Evolutionary conservation across 805 yeast species (phyloP).

Genomic region (Komagataella pseudopastoris): DNA sequence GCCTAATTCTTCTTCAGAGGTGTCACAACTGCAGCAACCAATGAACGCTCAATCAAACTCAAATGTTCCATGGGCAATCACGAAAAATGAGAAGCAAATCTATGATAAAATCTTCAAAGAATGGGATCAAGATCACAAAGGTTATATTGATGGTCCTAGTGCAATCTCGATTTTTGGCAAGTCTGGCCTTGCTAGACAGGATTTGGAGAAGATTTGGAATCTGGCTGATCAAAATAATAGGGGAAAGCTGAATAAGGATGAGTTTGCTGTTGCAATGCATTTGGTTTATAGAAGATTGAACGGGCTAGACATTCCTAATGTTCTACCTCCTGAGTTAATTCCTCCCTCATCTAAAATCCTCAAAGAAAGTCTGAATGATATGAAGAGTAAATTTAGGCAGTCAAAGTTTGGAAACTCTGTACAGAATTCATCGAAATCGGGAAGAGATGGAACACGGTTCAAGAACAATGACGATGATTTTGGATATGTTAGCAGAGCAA

Average conservation of each 20-base stretch:
- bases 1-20: constrained; percentile 29
- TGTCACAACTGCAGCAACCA: constrained; percentile 12
- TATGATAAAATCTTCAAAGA: constrained; percentile 82
- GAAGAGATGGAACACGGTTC: constrained; percentile 40
- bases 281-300: constrained; percentile 81
- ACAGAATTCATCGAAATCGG: constrained; percentile 19
- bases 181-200: constrained; percentile 77
- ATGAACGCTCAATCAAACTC: constrained; percentile 21
- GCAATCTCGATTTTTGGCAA: constrained; percentile 84
- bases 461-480: constrained; percentile 65
- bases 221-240: constrained; percentile 71
- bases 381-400: constrained; percentile 49
- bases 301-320: constrained; percentile 73
- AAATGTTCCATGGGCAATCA: constrained; percentile 69
- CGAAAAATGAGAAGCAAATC: constrained; percentile 74
- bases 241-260: constrained; percentile 78
- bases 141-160: constrained; percentile 63
- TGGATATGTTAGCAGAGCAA: constrained; percentile 44
- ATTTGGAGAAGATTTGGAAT: constrained; percentile 85
- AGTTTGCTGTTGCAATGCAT: constrained; percentile 96
- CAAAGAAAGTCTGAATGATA: constrained; percentile 53
- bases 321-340: constrained; percentile 76
- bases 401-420: constrained; percentile 15
- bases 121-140: constrained; percentile 62
- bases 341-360: constrained; percentile 77